These are phyloP conservation scores for Beauveria sp. DNA, from an alignment of 2,329 filamentous ascomycete genomes.

Conservation along the genomic window DNA sequence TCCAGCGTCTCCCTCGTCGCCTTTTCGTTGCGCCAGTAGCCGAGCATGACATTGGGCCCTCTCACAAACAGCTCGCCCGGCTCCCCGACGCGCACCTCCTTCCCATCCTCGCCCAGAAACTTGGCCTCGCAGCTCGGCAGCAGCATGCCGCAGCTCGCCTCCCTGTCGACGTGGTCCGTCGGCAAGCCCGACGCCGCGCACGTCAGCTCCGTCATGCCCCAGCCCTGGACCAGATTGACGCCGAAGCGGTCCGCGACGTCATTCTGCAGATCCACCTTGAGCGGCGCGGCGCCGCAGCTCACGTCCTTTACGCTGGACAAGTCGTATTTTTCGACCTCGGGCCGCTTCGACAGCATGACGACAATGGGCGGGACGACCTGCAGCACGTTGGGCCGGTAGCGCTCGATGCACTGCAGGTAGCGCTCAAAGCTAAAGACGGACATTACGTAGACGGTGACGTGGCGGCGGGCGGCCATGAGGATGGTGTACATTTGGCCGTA, in stretches of 20 bases:
- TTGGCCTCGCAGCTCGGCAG: conserved; percentile 46
- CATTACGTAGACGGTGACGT: conserved; percentile 49
- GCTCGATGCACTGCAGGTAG: conserved; percentile 42
- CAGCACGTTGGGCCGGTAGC: conserved; percentile 45
- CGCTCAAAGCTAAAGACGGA: conserved; percentile 45
- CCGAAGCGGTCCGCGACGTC: conserved; percentile 37
- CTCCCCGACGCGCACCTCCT: conserved; percentile 38
- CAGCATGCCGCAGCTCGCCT: conserved; percentile 44
- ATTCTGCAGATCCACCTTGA: conserved; percentile 33
- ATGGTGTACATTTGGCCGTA: conserved; percentile 48
- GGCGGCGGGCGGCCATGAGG: conserved; percentile 35
- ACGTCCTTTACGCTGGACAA: conserved; percentile 41
- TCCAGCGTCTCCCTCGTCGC: conserved; percentile 45
- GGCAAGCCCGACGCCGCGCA: conserved; percentile 36
- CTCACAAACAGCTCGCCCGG: conserved; percentile 46
- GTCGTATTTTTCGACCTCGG: conserved; percentile 43
- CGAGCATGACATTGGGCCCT: conserved; percentile 50
- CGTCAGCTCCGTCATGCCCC: conserved; percentile 54
- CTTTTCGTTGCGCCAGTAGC: conserved; percentile 50
- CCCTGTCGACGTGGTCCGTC: conserved; percentile 23
- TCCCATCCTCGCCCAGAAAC: conserved; percentile 45
- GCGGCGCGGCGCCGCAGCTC: conserved; percentile 46
- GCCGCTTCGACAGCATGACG: conserved; percentile 52
- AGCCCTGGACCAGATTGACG: conserved; percentile 41
- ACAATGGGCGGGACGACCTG: conserved; percentile 51